Evolutionary conservation across 768 basidiomycete species (phyloP), one percentile per base, ranked within the genome.

Genomic region (Boletus subparvulus): DNA sequence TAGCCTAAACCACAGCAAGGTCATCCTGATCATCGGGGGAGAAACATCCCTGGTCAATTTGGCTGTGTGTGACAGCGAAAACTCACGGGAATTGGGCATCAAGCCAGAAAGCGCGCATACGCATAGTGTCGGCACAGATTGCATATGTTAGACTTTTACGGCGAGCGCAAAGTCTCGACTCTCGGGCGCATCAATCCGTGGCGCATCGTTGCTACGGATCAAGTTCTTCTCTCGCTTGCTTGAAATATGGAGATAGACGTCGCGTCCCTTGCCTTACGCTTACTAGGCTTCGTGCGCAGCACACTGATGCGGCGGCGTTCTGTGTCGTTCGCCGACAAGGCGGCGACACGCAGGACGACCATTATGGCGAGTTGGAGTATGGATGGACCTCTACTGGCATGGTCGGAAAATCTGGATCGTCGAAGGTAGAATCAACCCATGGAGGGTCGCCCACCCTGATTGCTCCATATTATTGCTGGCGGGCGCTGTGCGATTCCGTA

Each of bases 191-290:
- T 58, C 59, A 44, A 37, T 28, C 0, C 26, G 50, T 58, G 60
- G 60, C 54, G 46, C 21, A 10, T 53, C 58, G 41, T 21, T 35
- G 26, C 14, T 1, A 43, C 61, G 62, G 56, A 60, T 64, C 61
- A 48, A 30, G 48, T 6, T 5, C 46, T 60, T 55, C 44, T 37
- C 36, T 63, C 61, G 62, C 61, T 64, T 63, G 24, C 46, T 49
- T 17, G 52, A 17, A 12, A 32, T 21, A 33, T 11, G 44, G 48
- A 19, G 32, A 36, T 33, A 17, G n/a, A 6, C 4, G 19, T 4
- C 28, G 12, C 37, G 37, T 37, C 26, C 39, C 48, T 53, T 43
- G 46, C 11, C 16, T 14, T 8, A 35, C 26, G 21, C 21, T 21
- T 21, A 21, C 21, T 21, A 21, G 21, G 32, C 32, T 37, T 5